These are phyloP conservation scores for Myriosclerotinia scirpicola DNA, from an alignment of 2,329 filamentous ascomycete species.

Conservation along the genomic window DNA sequence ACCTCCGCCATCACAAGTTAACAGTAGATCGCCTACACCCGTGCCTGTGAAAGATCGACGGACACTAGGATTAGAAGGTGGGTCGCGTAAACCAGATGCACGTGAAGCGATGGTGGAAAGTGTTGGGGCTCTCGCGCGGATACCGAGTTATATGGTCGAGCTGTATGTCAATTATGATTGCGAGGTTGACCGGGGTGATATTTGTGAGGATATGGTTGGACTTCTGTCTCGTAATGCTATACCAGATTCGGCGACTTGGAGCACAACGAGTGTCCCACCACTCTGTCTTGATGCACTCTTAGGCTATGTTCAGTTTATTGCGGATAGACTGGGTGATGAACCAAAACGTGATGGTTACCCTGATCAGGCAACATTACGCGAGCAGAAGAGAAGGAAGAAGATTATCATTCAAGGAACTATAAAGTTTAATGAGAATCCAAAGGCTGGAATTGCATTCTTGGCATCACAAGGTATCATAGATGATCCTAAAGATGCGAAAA, in stretches of 20 bases:
- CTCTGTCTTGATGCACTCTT: conserved; percentile 90
- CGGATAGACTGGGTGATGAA: conserved; percentile 76
- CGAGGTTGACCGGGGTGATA: conserved; percentile 83
- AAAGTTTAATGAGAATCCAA: conserved; percentile 95
- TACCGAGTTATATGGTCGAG: conserved; percentile 92
- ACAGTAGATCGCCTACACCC: conserved; percentile 83
- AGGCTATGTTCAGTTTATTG: conserved; percentile 87
- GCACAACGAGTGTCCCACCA: conserved; percentile 95
- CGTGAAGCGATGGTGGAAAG: conserved; percentile 98
- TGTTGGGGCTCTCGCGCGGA: conserved; percentile 84
- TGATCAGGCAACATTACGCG: conserved; percentile 61
- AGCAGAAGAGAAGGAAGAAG: conserved; percentile 77
- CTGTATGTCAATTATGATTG: conserved; percentile 98
- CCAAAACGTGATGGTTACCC: conserved; percentile 65
- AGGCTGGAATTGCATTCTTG: conserved; percentile 82
- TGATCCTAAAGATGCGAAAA: conserved; percentile 69
- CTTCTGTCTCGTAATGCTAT: conserved; percentile 91
- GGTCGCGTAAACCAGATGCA: conserved; percentile 87
- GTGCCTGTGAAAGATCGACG: conserved; percentile 90
- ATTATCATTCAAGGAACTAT: conserved; percentile 82
- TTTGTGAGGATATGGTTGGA: conserved; percentile 95
- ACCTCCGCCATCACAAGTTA: conserved; percentile 55
- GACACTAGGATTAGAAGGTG: conserved; percentile 88
- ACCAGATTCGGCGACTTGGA: conserved; percentile 97
- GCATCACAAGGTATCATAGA: conserved; percentile 83